Base-by-base conservation (phyloP, 768 basidiomycete species). In the Xerocomus brunneocitrinus region DNA sequence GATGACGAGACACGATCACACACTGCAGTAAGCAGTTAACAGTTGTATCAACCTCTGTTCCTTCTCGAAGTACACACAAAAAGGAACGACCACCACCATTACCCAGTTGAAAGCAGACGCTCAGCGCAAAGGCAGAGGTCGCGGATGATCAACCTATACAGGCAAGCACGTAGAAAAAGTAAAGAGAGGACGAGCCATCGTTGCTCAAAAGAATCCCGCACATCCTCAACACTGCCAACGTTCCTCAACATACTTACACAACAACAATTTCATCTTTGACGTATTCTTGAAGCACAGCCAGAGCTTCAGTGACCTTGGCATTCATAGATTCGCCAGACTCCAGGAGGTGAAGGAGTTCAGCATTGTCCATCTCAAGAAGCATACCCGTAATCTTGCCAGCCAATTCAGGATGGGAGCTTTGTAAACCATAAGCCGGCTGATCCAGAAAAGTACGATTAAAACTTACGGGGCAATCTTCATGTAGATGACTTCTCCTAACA, bases 381-480 rank as follows among this genome's bases (percentile, higher is more conserved):
- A 98, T 98, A 52, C 93, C 95, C 41, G 95, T 98, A 71, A 98
- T 97, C 81, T 98, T 98, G 56, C 97, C 97, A 59, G 97, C 94
- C 67, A 97, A 77, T 22, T 95, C 95, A 53, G 94, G 91, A 64
- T 98, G 87, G 53, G 85, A 69, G 24, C 87, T 91, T 67, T 44
- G 54, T 51, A 24, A 52, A 49, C 42, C 61, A 43, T 53, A 25
- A 50, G 56, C 7, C 43, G 43, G 19, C n/a, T 47, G 56, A 22
- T 19, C 50, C 25, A 39, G n/a, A 34, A 13, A 35, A 45, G 27
- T 19, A 24, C 38, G 24, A 24, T 60, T 28, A 3, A 32, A 35
- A 67, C 90, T 70, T 75, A 92, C 89, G 73, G 66, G 53, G 78
- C 81, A 59, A 98, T 95, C 68, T 83, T 87, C 81, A 95, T 86